These are phyloP conservation scores for Zygoascus tannicola DNA, from an alignment of 805 yeast genomes.

Conservation along the genomic window DNA sequence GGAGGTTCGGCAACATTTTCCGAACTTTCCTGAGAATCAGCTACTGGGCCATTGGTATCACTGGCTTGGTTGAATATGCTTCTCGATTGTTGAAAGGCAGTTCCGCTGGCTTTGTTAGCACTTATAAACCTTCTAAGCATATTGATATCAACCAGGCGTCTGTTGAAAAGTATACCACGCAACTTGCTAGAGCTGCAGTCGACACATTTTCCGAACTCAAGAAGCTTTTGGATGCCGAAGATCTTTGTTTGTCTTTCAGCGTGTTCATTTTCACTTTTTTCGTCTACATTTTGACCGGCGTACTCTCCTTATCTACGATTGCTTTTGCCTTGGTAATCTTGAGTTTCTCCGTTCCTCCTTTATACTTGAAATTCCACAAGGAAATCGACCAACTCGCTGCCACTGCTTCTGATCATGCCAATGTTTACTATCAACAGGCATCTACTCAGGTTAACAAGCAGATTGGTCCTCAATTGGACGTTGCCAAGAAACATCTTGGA, in stretches of 20 bases:
- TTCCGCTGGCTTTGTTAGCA: conserved; percentile 59
- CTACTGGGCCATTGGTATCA: conserved; percentile 47
- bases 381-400: conserved; percentile 52
- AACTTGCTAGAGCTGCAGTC: conserved; percentile 14
- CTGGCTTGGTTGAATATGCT: conserved; percentile 69
- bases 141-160: conserved; percentile 31
- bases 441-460: conserved; percentile 21
- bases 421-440: conserved; percentile 18
- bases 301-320: conserved; percentile 65
- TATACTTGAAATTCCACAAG: conserved; percentile 64
- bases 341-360: conserved; percentile 65
- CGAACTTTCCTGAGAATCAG: conserved; percentile 31
- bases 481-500: conserved; percentile 20
- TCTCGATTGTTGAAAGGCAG: conserved; percentile 66
- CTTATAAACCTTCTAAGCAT: conserved; percentile 56
- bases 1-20: conserved; percentile 24
- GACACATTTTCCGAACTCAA: conserved; percentile 24
- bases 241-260: conserved; percentile 63
- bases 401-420: conserved; percentile 19
- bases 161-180: conserved; percentile 37
- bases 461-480: conserved; percentile 31
- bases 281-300: conserved; percentile 61
- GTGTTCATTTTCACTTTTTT: conserved; percentile 60
- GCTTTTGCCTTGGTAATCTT: conserved; percentile 46
- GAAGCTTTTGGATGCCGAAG: conserved; percentile 45